A percentile compares a stretch with the other conserved stretches of the same genome.
These are phyloP conservation scores for Phialophora verrucosa DNA, from an alignment of 2,329 filamentous ascomycete genomes.

Conservation along the genomic window DNA sequence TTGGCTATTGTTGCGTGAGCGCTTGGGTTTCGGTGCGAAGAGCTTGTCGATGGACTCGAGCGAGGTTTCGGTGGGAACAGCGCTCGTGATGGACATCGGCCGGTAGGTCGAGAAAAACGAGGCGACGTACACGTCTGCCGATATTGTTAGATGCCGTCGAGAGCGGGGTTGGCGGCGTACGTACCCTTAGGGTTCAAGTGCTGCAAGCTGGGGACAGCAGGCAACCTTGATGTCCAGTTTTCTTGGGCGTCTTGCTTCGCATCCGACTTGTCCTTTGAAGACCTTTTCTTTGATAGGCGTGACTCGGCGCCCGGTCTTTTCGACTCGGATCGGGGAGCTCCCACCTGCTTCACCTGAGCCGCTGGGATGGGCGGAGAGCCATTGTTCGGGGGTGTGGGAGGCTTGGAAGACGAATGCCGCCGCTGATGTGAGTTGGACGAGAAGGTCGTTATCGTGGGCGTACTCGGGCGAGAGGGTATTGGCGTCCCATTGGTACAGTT, in stretches of 20 bases:
- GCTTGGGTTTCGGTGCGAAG: slow-evolving; percentile 67
- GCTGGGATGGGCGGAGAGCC: slow-evolving; percentile 44
- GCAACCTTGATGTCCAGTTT: slow-evolving; percentile 47
- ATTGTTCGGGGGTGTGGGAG: slow-evolving; percentile 53
- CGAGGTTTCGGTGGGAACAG: slow-evolving; percentile 74
- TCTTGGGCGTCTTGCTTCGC: slow-evolving; percentile 46
- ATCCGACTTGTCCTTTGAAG: slow-evolving; percentile 33
- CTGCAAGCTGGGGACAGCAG: slow-evolving; percentile 57
- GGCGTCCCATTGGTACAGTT: slow-evolving; percentile 45
- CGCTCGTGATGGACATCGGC: slow-evolving; percentile 85
- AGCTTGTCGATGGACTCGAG: slow-evolving; percentile 82
- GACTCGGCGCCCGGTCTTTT: slow-evolving; percentile 38
- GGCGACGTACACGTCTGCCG: slow-evolving; percentile 79
- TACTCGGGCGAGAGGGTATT: slow-evolving; percentile 43
- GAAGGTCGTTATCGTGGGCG: slow-evolving; percentile 45
- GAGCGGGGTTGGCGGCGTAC: slow-evolving; percentile 17
- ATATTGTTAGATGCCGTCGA: slow-evolving; percentile 18
- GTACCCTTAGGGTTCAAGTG: slow-evolving; percentile 56
- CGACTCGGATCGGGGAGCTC: slow-evolving; percentile 34
- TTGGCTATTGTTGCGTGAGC: slow-evolving; percentile 55
- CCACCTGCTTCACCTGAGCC: slow-evolving; percentile 39
- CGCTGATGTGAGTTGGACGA: slow-evolving; percentile 51
- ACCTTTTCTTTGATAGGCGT: slow-evolving; percentile 37
- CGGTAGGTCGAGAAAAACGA: slow-evolving; percentile 96
- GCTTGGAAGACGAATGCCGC: slow-evolving; percentile 57